Evolutionary conservation across 2,329 filamentous ascomycete species (phyloP), one percentile per base, ranked within the genome.

Genomic region (Talaromyces sp.): DNA sequence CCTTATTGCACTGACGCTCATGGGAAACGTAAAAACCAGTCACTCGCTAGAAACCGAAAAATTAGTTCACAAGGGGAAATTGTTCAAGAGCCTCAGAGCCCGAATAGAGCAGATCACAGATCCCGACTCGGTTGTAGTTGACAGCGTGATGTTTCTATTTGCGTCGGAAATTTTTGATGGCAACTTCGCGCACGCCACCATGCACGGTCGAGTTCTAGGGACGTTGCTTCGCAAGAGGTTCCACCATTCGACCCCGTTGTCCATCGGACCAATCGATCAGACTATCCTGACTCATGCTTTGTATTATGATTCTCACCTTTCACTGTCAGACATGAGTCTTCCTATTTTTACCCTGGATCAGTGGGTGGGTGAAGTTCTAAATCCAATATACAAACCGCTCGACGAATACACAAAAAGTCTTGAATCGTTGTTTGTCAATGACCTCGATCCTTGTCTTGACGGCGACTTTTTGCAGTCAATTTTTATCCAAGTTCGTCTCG

Each of bases 61-160:
- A 41, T n/a, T 58, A 19, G 54, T 58, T 58, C 54, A 37, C 11
- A 58, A 58, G 24, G 54, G 54, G 22, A 41, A 58, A 14, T 11
- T 58, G 33, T 58, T 41, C 24, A 41, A 19, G 10, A 24, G 54
- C 35, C 54, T 58, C 13, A 35, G 33, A 58, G 54, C 4, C 54
- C 33, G 54, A 58, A 41, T 58, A 10, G 33, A 37, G 35, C 33
- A 24, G 35, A 22, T 5, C 35, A 11, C 33, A 13, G 31, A 58
- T 4, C 6, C 33, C 16, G 54, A 58, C 14, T 3, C 33, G 54
- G 54, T 33, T 24, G 54, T 58, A 5, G 33, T 58, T 24, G 54
- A 58, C 33, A 58, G 54, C 35, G 33, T 58, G n/a, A 58, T 58
- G 54, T 58, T 58, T 58, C 33, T 58, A 41, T 58, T 58, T 41